These are phyloP conservation scores for Lasiosphaeria ovina DNA, from an alignment of 495 filamentous ascomycete genomes.

Conservation along the genomic window DNA sequence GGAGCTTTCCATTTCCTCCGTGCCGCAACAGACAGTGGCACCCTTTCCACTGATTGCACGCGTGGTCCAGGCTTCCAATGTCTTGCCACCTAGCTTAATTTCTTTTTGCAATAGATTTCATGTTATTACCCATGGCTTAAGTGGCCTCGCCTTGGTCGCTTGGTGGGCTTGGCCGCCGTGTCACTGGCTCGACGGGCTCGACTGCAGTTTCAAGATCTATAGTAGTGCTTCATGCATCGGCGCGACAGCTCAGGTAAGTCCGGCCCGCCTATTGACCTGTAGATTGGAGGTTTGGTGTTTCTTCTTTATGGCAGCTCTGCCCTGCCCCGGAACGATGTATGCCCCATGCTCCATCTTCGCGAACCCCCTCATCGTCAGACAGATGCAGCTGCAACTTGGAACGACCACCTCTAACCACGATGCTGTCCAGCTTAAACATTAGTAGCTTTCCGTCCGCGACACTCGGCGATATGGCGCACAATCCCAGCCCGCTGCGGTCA, in stretches of 20 bases:
- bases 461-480: slow-evolving; percentile 7
- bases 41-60: no score
- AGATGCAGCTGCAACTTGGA: background rate
- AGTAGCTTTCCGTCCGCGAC: slow-evolving; percentile 25
- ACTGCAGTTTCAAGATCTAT: slow-evolving; percentile 19
- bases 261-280: background rate
- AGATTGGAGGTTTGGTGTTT: background rate
- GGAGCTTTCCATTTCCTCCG: no score
- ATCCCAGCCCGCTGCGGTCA: slow-evolving; percentile 25
- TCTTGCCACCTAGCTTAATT: no score
- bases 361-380: no score
- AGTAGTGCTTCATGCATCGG: slow-evolving; percentile 21
- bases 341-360: no score
- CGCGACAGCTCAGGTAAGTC: slow-evolving; percentile 19
- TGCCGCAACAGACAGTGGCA: no score
- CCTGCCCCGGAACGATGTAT: no score
- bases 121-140: no score
- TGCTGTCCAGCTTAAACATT: slow-evolving; percentile 22
- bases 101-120: no score
- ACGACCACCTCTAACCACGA: slow-evolving; percentile 15
- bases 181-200: background rate
- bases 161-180: background rate
- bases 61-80: no score
- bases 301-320: background rate
- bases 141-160: background rate